Evolutionary conservation across 176 grass and related monocot genomes (phyloP).

Genomic region (Juncus effusus): DNA sequence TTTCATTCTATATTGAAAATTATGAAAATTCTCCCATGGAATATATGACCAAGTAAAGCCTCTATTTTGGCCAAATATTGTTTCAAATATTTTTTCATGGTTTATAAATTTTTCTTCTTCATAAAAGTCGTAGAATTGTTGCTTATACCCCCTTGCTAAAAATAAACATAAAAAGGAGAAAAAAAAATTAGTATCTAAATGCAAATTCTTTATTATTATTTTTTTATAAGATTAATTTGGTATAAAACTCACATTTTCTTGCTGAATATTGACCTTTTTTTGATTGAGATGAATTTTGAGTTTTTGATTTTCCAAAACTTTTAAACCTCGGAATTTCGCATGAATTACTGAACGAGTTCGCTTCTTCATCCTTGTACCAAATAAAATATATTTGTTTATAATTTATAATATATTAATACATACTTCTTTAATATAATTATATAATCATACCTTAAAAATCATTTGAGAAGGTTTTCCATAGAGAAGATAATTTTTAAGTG

Average conservation of each 20-base stretch:
- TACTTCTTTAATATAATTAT: not conserved
- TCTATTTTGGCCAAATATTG: constrained; percentile 33
- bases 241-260: constrained; percentile 52
- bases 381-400: constrained; percentile 12
- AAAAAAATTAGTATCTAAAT: constrained; percentile 1
- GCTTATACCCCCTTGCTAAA: constrained; percentile 47
- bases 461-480: constrained; percentile 52
- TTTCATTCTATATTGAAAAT: constrained; percentile 36
- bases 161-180: not conserved
- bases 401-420: not conserved
- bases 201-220: not conserved
- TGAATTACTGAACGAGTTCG: constrained; percentile 42
- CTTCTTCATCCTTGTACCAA: constrained; percentile 54
- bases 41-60: constrained; percentile 57
- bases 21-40: constrained; percentile 58
- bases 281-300: constrained; percentile 35
- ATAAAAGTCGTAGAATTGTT: constrained; percentile 41
- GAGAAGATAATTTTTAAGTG: constrained; percentile 79
- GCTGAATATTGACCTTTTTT: constrained; percentile 39
- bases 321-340: constrained; percentile 43
- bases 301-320: constrained; percentile 42
- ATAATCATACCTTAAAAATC: constrained; percentile 17
- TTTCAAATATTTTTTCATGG: constrained; percentile 59
- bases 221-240: not conserved
- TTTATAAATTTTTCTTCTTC: constrained; percentile 49